Evolutionary conservation across 1,139 yeast genomes (phyloP), one percentile per base, ranked within the genome.

Genomic region (Blastobotrys capitulatus): DNA sequence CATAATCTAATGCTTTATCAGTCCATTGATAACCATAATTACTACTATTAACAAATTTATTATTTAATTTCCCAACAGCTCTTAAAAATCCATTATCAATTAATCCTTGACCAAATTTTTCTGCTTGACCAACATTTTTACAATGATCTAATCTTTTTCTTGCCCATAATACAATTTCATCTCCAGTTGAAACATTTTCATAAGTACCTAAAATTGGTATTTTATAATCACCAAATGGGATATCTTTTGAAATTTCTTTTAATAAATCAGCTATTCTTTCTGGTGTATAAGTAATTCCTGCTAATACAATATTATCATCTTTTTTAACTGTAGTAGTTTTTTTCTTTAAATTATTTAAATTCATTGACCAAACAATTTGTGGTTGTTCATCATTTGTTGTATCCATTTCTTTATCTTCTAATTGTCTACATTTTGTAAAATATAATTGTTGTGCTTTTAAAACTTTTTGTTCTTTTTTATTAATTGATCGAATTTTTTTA

Each of bases 11-110:
- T 1, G 73, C 83, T 44, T 71, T 61, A 1, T 79, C 79, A 59
- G 78, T 83, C 94, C 95, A 86, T 65, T 86, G 95, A 62, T 85
- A 86, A 58, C 71, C 75, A 56, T 80, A 80, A 49, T 80, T 81
- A 2, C 85, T 76, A 2, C 89, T 80, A 64, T 83, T 84, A 29
- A 82, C 83, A 64, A 86, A 86, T 52, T 77, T 75, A 46, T 71
- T 75, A 13, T 74, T 72, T 32, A 69, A 69, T 45, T 64, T 67
- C 1, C 83, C 83, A 42, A 86, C 76, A 36, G 80, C 72, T 57
- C 82, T 75, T 29, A 86, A 64, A 55, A 80, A 83, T 0, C 86
- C 89, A 47, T 74, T 63, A 46, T 77, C 74, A 16, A 86, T 67
- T 53, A 86, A 72, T 56, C 82, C 87, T 65, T 84, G 92, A 20